Percentiles rank a stretch among this genome's conserved stretches.
These are phyloP conservation scores for Lactarius evosmus DNA, from an alignment of 768 basidiomycete species.

Conservation along the genomic window DNA sequence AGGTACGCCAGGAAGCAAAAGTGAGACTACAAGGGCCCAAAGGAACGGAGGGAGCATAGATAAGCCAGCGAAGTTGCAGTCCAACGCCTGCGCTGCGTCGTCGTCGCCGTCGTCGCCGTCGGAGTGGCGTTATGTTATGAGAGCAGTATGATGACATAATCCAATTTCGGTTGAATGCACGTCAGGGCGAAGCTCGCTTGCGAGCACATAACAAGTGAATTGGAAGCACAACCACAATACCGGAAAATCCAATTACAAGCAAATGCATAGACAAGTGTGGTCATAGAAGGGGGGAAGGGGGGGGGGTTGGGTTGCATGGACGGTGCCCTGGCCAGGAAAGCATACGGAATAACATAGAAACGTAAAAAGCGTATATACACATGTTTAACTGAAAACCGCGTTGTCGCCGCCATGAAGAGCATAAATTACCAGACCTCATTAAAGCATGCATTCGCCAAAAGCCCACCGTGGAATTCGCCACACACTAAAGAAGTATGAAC, in stretches of 20 bases:
- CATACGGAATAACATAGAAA: neutral
- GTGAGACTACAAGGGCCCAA: neutral
- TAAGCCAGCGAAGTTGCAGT: neutral
- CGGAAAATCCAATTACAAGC: neutral
- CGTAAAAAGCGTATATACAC: slow-evolving; percentile 2
- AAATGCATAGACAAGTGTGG: neutral
- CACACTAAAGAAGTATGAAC: neutral
- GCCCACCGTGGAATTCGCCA: neutral
- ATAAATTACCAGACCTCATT: slow-evolving; percentile 18
- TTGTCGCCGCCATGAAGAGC: neutral
- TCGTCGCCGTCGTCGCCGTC: neutral
- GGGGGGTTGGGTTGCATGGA: neutral
- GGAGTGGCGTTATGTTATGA: neutral
- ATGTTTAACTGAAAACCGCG: slow-evolving; percentile 5
- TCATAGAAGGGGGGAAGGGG: slow-evolving; percentile 2
- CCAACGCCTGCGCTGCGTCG: neutral
- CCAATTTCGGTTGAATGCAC: neutral
- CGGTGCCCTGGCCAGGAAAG: neutral
- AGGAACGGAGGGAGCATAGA: slow-evolving; percentile 2
- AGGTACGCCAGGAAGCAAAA: neutral
- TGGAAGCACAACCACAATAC: neutral
- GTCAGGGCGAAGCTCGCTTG: too few relatives aligned
- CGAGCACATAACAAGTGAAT: neutral
- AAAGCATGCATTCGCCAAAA: slow-evolving; percentile 6
- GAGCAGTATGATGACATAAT: slow-evolving; percentile 15